Conservation (phyloP, 2,329 filamentous ascomycete species). For the Xylaria digitata region DNA sequence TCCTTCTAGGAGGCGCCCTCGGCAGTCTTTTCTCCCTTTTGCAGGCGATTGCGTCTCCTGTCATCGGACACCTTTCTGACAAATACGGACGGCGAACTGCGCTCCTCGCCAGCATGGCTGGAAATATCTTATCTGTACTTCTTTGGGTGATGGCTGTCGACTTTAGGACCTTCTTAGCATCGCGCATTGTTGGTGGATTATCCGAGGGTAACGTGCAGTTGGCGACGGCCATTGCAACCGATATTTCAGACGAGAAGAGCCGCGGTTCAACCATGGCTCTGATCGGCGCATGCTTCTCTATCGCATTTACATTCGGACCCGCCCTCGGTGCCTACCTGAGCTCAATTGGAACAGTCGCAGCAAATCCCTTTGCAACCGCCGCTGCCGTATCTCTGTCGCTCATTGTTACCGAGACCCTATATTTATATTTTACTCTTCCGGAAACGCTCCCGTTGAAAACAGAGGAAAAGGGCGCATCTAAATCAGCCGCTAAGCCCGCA, state of each 20-base stretch:
- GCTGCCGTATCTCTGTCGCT: constrained; percentile 87
- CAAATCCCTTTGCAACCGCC: constrained; percentile 93
- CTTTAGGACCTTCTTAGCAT: constrained; percentile 96
- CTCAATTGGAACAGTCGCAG: constrained; percentile 78
- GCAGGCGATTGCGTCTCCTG: constrained; percentile 89
- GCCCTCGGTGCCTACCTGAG: constrained; percentile 89
- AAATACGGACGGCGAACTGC: constrained; percentile 87
- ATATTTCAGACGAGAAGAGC: constrained; percentile 87
- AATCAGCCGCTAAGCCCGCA: constrained; percentile 42
- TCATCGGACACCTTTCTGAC: constrained; percentile 91
- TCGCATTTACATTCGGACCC: constrained; percentile 96
- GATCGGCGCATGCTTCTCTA: constrained; percentile 94
- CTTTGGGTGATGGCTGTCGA: constrained; percentile 94
- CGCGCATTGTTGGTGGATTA: constrained; percentile 88
- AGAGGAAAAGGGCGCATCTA: constrained; percentile 44
- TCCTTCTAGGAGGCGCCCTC: constrained; percentile 90
- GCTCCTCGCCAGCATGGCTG: constrained; percentile 88
- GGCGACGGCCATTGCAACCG: constrained; percentile 94
- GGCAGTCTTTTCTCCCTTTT: constrained; percentile 92
- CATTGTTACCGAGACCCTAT: constrained; percentile 87
- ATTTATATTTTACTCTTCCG: constrained; percentile 85
- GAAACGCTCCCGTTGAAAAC: constrained; percentile 80
- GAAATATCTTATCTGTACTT: constrained; percentile 92
- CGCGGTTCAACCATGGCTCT: constrained; percentile 94
- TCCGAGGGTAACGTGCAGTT: constrained; percentile 98